phyloP scores from a whole-genome alignment of 2,329 filamentous ascomycete species.

The Trichoderma cornu-damae region DNA sequence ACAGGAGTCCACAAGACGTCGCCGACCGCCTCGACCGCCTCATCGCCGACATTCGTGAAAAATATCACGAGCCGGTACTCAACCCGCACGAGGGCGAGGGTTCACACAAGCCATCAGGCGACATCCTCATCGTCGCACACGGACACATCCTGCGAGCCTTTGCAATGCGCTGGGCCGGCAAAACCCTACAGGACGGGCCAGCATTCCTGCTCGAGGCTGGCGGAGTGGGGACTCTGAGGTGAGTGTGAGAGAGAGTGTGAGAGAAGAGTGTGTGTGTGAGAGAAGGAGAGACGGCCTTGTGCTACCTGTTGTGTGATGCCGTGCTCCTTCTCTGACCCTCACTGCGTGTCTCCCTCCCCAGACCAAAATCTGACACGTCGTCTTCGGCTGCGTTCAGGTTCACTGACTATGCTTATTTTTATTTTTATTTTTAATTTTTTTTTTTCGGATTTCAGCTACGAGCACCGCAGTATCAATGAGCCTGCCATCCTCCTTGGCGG shows the following conservation, averaged over 20 bases:
- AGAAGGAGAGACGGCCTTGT: neutral
- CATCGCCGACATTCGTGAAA: conserved; percentile 67
- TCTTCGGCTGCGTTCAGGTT: neutral
- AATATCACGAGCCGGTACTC: conserved; percentile 60
- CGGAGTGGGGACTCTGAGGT: conserved; percentile 77
- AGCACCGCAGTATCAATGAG: conserved; percentile 72
- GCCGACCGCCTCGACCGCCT: conserved; percentile 67
- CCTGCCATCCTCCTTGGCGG: conserved; percentile 75
- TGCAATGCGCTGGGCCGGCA: conserved; percentile 78
- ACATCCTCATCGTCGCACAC: conserved; percentile 68
- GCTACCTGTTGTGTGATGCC: neutral
- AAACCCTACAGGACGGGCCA: conserved; percentile 67
- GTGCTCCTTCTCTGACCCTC: neutral
- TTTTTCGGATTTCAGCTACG: conserved; percentile 62
- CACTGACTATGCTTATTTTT: neutral
- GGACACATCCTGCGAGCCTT: conserved; percentile 86
- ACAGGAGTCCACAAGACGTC: conserved; percentile 65
- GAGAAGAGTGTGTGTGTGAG: no score
- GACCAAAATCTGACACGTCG: neutral
- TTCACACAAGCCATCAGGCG: conserved; percentile 28
- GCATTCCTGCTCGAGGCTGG: conserved; percentile 81
- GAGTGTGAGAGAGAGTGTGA: no score
- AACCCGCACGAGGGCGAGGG: conserved; percentile 38
- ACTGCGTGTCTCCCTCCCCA: neutral
- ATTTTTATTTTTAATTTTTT: no score